Percentiles rank a stretch among this genome's conserved stretches.
These are phyloP conservation scores for Podospora australis DNA, from an alignment of 495 filamentous ascomycete genomes.

Conservation along the genomic window DNA sequence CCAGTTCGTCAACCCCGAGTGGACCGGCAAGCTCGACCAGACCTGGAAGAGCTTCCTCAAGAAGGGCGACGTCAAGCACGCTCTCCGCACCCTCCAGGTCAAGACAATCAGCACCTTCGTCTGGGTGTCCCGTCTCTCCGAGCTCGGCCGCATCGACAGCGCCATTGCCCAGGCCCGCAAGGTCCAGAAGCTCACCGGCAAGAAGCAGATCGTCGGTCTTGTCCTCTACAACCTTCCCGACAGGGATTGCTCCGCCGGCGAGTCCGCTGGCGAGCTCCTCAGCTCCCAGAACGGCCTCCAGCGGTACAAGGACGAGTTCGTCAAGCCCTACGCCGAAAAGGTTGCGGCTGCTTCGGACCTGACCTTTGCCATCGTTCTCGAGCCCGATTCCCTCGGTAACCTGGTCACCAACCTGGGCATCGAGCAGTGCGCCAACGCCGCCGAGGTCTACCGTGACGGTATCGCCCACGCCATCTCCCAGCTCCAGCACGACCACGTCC, in stretches of 20 bases:
- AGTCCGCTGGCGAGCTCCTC: slow-evolving; percentile 53
- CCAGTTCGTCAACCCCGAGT: slow-evolving; percentile 49
- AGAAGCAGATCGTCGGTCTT: slow-evolving; percentile 40
- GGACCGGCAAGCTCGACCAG: slow-evolving; percentile 43
- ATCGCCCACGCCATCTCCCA: slow-evolving; percentile 51
- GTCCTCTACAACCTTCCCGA: slow-evolving; percentile 64
- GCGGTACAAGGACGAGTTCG: slow-evolving; percentile 54
- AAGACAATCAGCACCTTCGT: slow-evolving; percentile 50
- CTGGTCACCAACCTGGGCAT: slow-evolving; percentile 53
- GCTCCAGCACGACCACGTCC: slow-evolving; percentile 52
- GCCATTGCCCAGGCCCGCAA: slow-evolving; percentile 44
- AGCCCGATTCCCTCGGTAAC: slow-evolving; percentile 60
- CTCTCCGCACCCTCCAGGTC: slow-evolving; percentile 28
- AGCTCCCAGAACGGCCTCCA: slow-evolving; percentile 44
- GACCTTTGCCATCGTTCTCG: slow-evolving; percentile 37
- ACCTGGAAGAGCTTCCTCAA: slow-evolving; percentile 41
- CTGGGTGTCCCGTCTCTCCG: slow-evolving; percentile 38
- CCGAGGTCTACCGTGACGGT: slow-evolving; percentile 43
- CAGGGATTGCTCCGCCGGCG: slow-evolving; percentile 56
- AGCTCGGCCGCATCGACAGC: slow-evolving; percentile 37
- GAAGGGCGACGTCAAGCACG: slow-evolving; percentile 30
- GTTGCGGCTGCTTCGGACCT: slow-evolving; percentile 23
- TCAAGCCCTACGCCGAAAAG: slow-evolving; percentile 41
- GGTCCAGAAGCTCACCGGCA: slow-evolving; percentile 34
- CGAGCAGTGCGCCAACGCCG: slow-evolving; percentile 48